These are phyloP conservation scores for Auriscalpium vulgare DNA, from an alignment of 768 basidiomycete genomes.

Conservation along the genomic window DNA sequence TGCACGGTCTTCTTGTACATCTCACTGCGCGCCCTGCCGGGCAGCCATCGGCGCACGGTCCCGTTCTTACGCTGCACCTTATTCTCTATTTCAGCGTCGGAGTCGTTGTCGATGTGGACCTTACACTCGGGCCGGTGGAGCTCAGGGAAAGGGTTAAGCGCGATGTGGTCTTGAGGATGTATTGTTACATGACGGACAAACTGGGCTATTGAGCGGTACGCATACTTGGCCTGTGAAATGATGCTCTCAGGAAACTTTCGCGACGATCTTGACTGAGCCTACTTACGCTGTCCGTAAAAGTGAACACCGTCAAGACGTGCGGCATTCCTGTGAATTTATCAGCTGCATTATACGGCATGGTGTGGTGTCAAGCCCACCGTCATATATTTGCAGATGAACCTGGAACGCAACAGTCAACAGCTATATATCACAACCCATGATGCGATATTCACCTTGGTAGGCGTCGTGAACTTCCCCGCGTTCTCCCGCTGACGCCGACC, in stretches of 20 bases:
- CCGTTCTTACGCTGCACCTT: background rate
- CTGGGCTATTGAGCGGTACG: conserved; percentile 49
- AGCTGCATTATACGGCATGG: background rate
- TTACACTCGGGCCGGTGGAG: conserved; percentile 25
- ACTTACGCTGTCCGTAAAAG: conserved; percentile 50
- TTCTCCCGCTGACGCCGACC: conserved; percentile 44
- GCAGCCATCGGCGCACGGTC: background rate
- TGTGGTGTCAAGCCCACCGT: conserved; percentile 36
- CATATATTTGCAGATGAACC: conserved; percentile 72
- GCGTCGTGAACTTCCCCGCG: conserved; percentile 38
- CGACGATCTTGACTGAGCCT: too few species aligned
- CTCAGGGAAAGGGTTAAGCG: conserved; percentile 41
- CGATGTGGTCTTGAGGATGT: conserved; percentile 28
- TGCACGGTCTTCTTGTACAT: background rate
- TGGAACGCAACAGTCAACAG: conserved; percentile 24
- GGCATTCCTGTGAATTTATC: conserved; percentile 43
- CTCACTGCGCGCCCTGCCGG: background rate
- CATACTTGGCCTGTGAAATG: conserved; percentile 45
- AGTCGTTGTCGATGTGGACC: conserved; percentile 15
- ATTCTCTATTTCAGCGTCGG: conserved; percentile 1
- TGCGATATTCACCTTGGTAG: conserved; percentile 36
- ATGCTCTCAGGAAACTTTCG: background rate
- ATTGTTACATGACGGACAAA: conserved; percentile 49
- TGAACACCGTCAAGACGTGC: conserved; percentile 69
- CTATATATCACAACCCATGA: background rate